Conservation (phyloP, 352 stramenopile genomes). For the Phytopythium helicoides region DNA sequence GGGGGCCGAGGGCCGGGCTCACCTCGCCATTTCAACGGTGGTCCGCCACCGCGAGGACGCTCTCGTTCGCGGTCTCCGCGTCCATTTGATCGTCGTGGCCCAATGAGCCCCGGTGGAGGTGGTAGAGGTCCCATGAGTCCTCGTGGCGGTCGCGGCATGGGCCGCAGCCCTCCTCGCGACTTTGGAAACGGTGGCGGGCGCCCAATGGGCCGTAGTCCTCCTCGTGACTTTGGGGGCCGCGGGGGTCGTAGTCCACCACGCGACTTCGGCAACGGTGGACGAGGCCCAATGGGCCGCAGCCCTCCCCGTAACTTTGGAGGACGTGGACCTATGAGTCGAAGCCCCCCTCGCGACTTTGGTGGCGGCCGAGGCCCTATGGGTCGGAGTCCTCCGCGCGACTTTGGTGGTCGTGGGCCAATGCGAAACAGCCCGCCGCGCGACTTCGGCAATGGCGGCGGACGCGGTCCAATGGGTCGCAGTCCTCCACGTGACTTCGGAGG, state of each 20-base stretch:
- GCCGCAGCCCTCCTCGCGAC: conserved; percentile 11
- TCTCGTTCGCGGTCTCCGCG: conserved; percentile 7
- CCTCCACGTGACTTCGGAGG: conserved; percentile 18
- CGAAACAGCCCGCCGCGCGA: conserved; percentile 3
- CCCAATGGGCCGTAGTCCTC: conserved; percentile 6
- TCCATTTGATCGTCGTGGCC: neutral
- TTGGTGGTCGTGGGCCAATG: conserved; percentile 15
- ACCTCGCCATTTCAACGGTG: neutral
- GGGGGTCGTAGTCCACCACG: neutral
- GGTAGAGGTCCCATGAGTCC: neutral
- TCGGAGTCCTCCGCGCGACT: conserved; percentile 4
- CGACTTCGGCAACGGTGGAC: conserved; percentile 10
- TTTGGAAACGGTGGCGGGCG: conserved; percentile 6
- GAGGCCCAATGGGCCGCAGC: conserved; percentile 8
- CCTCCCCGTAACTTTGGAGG: conserved; percentile 9
- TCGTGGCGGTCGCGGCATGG: neutral
- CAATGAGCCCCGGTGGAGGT: conserved; percentile 1
- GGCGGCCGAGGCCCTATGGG: conserved; percentile 5
- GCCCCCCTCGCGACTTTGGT: conserved; percentile 3
- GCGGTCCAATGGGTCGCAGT: conserved; percentile 4
- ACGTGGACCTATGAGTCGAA: neutral
- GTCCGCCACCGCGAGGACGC: neutral
- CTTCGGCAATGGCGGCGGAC: conserved; percentile 11
- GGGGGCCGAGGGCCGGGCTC: conserved; percentile 2
- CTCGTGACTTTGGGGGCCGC: conserved; percentile 5